A percentile compares a stretch with the other conserved stretches of the same genome.
These are phyloP conservation scores for Geum urbanum DNA, from an alignment of 306 rosid species.

Conservation along the genomic window DNA sequence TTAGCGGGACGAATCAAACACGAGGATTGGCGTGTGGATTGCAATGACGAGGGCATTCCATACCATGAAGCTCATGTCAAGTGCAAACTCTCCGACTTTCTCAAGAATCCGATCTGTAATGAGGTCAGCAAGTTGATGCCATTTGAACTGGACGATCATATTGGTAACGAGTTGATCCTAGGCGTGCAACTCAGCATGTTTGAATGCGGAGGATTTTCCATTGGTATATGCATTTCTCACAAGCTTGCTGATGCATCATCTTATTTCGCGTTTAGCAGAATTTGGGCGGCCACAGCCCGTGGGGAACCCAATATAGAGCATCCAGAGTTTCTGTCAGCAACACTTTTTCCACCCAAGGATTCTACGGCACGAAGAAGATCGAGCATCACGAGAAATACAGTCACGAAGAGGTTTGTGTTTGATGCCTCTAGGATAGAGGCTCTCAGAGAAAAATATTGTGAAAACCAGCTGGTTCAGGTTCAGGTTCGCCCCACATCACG, in stretches of 20 bases:
- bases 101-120: neutral
- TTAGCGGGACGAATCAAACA: no score
- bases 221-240: constrained; percentile 24
- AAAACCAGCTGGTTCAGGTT: neutral
- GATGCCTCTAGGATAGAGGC: neutral
- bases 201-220: constrained; percentile 21
- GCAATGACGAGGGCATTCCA: constrained; percentile 42
- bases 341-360: constrained; percentile 42
- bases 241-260: constrained; percentile 23
- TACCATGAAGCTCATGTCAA: constrained; percentile 19
- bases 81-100: neutral
- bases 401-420: constrained; percentile 22
- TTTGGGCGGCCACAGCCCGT: constrained; percentile 22
- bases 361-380: constrained; percentile 10
- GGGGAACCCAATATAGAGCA: neutral
- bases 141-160: constrained; percentile 18
- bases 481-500: neutral
- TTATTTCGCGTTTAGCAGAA: neutral
- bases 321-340: constrained; percentile 30
- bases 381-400: neutral
- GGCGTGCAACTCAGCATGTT: constrained; percentile 29
- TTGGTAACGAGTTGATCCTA: no score
- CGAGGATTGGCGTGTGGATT: constrained; percentile 9
- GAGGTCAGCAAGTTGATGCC: constrained; percentile 21
- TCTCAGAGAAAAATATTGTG: constrained; percentile 7